phyloP scores from a whole-genome alignment of 2,329 filamentous ascomycete genomes.

The Microcyclosporella mali region DNA sequence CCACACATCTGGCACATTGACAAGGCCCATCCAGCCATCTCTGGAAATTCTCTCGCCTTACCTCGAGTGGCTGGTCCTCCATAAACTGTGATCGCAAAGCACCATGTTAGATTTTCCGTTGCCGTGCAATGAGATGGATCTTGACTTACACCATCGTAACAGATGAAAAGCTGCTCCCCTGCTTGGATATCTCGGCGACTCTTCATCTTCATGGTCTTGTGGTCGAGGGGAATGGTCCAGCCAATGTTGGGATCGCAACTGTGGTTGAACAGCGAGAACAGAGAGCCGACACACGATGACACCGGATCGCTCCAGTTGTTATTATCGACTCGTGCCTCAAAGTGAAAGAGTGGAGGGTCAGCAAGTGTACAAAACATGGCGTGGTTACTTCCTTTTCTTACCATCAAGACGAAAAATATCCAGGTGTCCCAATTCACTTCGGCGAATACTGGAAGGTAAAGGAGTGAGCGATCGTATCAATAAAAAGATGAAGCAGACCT shows the following conservation, averaged over 20 bases:
- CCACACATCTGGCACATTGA: conserved; percentile 22
- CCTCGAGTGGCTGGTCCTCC: conserved; percentile 11
- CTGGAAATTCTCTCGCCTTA: conserved; percentile 15
- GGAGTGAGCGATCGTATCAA: conserved; percentile 42
- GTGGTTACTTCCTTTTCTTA: no score
- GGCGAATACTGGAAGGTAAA: conserved; percentile 48
- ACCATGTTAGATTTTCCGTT: no score
- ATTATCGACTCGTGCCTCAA: conserved; percentile 80
- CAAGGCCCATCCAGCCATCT: conserved; percentile 26
- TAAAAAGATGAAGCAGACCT: no score
- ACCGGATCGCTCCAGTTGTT: conserved; percentile 63
- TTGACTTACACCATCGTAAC: conserved; percentile 28
- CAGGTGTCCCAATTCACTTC: conserved; percentile 60
- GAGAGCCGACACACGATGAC: conserved; percentile 57
- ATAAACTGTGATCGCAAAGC: no score
- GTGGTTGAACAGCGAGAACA: conserved; percentile 94
- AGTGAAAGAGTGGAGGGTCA: no score
- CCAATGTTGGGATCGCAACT: conserved; percentile 86
- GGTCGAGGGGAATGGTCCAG: conserved; percentile 54
- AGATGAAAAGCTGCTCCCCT: conserved; percentile 29
- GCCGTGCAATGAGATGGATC: no score
- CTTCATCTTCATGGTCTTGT: conserved; percentile 17
- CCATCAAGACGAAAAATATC: conserved; percentile 86
- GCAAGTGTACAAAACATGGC: no score
- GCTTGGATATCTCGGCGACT: conserved; percentile 8